Evolutionary conservation across 352 stramenopile genomes (phyloP).

Genomic region (Phytophthora palmivora): DNA sequence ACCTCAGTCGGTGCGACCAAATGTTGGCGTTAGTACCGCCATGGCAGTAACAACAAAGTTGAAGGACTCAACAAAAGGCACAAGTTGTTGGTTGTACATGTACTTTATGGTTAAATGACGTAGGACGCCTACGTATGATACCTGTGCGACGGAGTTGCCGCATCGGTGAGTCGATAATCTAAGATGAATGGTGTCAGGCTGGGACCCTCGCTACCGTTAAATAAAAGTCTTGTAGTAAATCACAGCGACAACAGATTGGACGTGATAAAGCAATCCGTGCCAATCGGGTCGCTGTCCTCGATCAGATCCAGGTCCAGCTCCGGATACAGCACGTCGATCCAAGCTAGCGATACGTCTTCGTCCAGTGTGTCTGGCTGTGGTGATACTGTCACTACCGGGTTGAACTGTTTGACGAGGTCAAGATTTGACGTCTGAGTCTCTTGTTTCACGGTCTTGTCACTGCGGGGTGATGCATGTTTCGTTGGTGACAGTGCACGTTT

Average conservation of each 20-base stretch:
- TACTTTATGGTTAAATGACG: constrained; percentile 18
- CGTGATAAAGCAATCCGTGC: constrained; percentile 23
- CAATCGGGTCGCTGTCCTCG: constrained; percentile 18
- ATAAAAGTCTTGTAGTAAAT: constrained; percentile 26
- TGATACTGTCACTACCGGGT: constrained; percentile 9
- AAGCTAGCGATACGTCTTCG: constrained; percentile 48
- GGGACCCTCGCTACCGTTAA: constrained; percentile 22
- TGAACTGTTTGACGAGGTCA: constrained; percentile 18
- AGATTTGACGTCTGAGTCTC: constrained; percentile 5
- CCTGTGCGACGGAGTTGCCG: constrained; percentile 1
- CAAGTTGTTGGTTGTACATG: constrained; percentile 4
- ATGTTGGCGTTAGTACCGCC: constrained; percentile 24
- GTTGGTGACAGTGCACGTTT: constrained; percentile 45
- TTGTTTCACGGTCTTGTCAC: background rate
- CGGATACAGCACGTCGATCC: constrained; percentile 74
- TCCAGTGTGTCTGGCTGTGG: constrained; percentile 15
- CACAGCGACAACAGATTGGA: constrained; percentile 26
- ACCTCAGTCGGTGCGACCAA: constrained; percentile 11
- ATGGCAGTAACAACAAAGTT: background rate
- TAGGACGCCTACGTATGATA: constrained; percentile 2
- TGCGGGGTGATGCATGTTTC: constrained; percentile 6
- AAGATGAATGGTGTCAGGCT: constrained; percentile 8
- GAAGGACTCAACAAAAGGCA: constrained; percentile 1
- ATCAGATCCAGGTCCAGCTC: constrained; percentile 52
- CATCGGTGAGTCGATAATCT: constrained; percentile 15